Base-by-base conservation (phyloP, 2,329 filamentous ascomycete species). In the Cladophialophora bantiana region DNA sequence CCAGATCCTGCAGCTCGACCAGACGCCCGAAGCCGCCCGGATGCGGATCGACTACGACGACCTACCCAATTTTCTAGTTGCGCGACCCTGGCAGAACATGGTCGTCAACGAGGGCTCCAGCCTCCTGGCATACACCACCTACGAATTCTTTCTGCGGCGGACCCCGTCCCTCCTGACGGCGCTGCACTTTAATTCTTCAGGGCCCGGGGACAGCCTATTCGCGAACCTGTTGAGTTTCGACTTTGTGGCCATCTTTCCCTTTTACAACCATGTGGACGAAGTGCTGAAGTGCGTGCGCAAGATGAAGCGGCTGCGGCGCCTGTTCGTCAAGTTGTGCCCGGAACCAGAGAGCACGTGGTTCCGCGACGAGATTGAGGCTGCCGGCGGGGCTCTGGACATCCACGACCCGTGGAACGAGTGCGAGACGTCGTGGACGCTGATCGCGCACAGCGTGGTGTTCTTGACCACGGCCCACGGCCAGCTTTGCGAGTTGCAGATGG, bases 51-150 rank as follows among this genome's bases (percentile, higher is more conserved):
- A 68, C 52, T 71, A 74, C 45, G 67, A 73, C 5, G 61, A 68
- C 10, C 55, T 66, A 0, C 67, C 67, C 6, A 71, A 68, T 31
- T 77, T 92, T 0, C 83, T 92, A 53, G 82, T 83, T 32, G 79
- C 85, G n/a, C 83, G 85, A 1, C 84, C 85, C 1, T 94, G 91
- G 91, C 83, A 82, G 0, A 83, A 85, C 18, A 73, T 93, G 0
- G 80, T 85, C 1, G 85, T 93, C 70, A 94, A 94, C 75, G 91
- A 94, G 78, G 90, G 90, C 7, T 92, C 90, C 0, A 92, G 88
- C 4, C 84, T 90, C n/a, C 84, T 84, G 65, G 89, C 87, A 5
- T 94, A 92, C 78, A 84, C 85, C 55, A 88, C 86, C 3, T 90
- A 92, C 75, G 88, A 92, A 72, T 92, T 89, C 77, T 91, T 89